Percentiles rank a stretch among this genome's conserved stretches.
Evolutionary conservation across 140 eudicot species (phyloP).

Genomic region (Cichorium intybus): DNA sequence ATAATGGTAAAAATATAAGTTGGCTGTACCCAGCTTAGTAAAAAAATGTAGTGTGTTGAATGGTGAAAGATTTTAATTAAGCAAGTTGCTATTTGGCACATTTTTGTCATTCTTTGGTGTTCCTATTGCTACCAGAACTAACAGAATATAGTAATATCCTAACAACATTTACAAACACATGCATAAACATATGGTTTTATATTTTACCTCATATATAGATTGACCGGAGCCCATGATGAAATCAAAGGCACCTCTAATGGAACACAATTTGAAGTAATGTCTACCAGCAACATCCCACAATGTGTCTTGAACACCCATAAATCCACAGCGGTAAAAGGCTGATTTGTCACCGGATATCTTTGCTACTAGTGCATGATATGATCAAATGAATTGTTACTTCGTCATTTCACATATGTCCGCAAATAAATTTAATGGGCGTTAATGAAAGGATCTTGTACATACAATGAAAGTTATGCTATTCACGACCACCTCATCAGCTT

Average conservation of each 20-base stretch:
- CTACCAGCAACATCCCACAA: slow-evolving; percentile 74
- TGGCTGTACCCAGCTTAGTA: too few species aligned
- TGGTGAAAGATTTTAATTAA: too few species aligned
- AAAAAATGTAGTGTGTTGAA: too few species aligned
- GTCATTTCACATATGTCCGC: too few species aligned
- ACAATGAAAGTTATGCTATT: slow-evolving; percentile 58
- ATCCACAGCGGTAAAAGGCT: slow-evolving; percentile 56
- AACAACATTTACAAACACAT: too few species aligned
- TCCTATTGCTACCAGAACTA: too few species aligned
- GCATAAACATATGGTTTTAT: too few species aligned
- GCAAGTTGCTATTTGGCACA: too few species aligned
- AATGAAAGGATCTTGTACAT: not conserved
- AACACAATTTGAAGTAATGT: slow-evolving; percentile 60
- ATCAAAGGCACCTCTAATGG: slow-evolving; percentile 74
- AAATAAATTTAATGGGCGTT: not conserved
- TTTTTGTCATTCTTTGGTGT: too few species aligned
- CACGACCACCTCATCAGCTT: slow-evolving; percentile 61
- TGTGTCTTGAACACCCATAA: slow-evolving; percentile 80
- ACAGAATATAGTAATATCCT: too few species aligned
- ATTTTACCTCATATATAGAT: slow-evolving; percentile 75
- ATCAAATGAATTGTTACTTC: not conserved
- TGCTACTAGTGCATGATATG: slow-evolving; percentile 72
- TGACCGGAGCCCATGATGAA: slow-evolving; percentile 85
- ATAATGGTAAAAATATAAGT: too few species aligned
- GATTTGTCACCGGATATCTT: slow-evolving; percentile 59